Percentiles rank a stretch among this genome's conserved stretches.
Conservation (phyloP, 768 basidiomycete genomes). For the Nidularia sp. region DNA sequence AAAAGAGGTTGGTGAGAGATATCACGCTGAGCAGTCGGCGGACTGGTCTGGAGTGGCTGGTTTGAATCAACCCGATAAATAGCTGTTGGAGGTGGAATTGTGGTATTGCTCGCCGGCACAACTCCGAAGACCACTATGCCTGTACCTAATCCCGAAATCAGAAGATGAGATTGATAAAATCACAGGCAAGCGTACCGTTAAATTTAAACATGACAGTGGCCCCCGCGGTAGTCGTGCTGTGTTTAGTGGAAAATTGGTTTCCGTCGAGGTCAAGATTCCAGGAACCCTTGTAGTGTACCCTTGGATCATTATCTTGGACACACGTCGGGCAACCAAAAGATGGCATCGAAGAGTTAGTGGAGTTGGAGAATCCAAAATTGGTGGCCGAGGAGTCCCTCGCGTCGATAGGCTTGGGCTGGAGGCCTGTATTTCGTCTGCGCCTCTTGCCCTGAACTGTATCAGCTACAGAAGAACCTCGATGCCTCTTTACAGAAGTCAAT, state of each 20-base stretch:
- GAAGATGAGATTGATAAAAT: not conserved
- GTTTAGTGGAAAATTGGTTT: conserved; percentile 23
- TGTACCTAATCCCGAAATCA: conserved; percentile 26
- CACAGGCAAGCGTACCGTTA: conserved; percentile 23
- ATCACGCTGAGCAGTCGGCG: conserved; percentile 25
- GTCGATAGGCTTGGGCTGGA: not conserved
- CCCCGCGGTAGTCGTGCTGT: conserved; percentile 25
- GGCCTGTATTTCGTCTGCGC: not conserved
- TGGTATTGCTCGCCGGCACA: conserved; percentile 32
- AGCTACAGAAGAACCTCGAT: not conserved
- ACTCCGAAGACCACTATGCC: conserved; percentile 42
- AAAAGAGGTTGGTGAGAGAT: conserved; percentile 41
- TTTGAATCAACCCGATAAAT: conserved; percentile 32
- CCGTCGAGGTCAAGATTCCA: conserved; percentile 32
- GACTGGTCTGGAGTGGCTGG: conserved; percentile 25
- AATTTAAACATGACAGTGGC: conserved; percentile 30
- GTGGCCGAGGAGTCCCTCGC: not conserved
- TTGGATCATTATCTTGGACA: conserved; percentile 30
- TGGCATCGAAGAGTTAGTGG: not conserved
- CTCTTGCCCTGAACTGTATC: not conserved
- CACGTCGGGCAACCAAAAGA: conserved; percentile 14
- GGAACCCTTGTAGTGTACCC: conserved; percentile 26
- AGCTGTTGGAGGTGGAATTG: conserved; percentile 30
- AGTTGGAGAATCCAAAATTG: not conserved
- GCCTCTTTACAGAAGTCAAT: not conserved